Percentiles rank a stretch among this genome's conserved stretches.
Conservation (phyloP, 495 filamentous ascomycete species). For the Aspergillus ostianus region DNA sequence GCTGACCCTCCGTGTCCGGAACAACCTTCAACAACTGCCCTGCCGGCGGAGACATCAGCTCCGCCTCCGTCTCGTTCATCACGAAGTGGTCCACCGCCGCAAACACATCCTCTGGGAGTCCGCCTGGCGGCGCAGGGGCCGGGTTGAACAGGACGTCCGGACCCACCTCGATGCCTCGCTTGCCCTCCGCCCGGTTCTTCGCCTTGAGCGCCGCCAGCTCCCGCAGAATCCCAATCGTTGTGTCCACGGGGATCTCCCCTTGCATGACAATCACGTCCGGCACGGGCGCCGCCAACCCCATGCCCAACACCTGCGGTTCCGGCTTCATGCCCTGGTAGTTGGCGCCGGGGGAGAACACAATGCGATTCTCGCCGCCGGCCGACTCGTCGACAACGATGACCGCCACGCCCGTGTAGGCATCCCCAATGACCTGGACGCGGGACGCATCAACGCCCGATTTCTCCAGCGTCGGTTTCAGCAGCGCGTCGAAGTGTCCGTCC, state of each 20-base stretch:
- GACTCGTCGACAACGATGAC: constrained; percentile 81
- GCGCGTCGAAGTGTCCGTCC: constrained; percentile 41
- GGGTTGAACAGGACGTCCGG: constrained; percentile 77
- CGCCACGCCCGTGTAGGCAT: constrained; percentile 71
- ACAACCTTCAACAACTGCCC: constrained; percentile 31
- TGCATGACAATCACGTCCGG: constrained; percentile 80
- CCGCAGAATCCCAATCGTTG: constrained; percentile 64
- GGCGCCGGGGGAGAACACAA: constrained; percentile 76
- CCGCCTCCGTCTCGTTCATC: constrained; percentile 89
- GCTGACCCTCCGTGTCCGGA: constrained; percentile 44
- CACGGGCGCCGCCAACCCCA: constrained; percentile 32
- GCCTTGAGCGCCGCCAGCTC: constrained; percentile 32
- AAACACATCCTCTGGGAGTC: constrained; percentile 67
- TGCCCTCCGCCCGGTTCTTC: constrained; percentile 45
- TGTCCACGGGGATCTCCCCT: constrained; percentile 76
- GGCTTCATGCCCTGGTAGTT: constrained; percentile 60
- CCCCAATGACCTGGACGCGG: constrained; percentile 47
- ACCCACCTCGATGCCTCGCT: constrained; percentile 43
- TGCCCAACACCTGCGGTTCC: constrained; percentile 40
- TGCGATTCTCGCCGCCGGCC: constrained; percentile 79
- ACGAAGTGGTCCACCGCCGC: constrained; percentile 71
- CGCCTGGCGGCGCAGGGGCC: constrained; percentile 65
- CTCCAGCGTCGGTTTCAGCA: constrained; percentile 46
- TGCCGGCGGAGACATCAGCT: constrained; percentile 56
- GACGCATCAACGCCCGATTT: constrained; percentile 62